Conservation (phyloP, 2,329 filamentous ascomycete species). For the Rhynchosporium agropyri region DNA sequence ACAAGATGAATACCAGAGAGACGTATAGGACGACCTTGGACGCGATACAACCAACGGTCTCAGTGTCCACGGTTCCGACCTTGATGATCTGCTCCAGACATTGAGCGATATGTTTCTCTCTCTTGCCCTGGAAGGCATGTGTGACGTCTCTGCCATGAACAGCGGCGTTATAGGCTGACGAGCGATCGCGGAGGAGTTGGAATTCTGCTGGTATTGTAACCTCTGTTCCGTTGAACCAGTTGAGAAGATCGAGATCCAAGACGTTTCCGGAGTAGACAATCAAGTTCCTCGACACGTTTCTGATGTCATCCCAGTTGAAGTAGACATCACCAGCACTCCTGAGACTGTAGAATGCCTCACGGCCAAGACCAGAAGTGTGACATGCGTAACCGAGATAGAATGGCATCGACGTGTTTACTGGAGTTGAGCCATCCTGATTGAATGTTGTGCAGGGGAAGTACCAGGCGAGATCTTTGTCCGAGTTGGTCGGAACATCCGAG, state of each 20-base stretch:
- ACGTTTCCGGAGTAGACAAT: conserved; percentile 95
- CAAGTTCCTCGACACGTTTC: conserved; percentile 84
- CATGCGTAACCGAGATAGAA: conserved; percentile 87
- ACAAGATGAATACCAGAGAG: conserved; percentile 86
- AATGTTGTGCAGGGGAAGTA: conserved; percentile 93
- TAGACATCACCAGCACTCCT: conserved; percentile 80
- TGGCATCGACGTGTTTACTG: conserved; percentile 71
- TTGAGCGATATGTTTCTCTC: conserved; percentile 79
- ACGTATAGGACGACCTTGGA: conserved; percentile 96
- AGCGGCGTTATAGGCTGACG: conserved; percentile 58
- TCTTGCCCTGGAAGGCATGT: conserved; percentile 75
- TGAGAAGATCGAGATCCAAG: conserved; percentile 82
- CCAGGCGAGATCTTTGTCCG: conserved; percentile 79
- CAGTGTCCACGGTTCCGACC: conserved; percentile 93
- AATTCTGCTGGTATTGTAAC: conserved; percentile 78
- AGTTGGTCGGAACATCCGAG: conserved; percentile 80
- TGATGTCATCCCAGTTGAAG: conserved; percentile 93
- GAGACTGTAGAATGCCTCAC: conserved; percentile 77
- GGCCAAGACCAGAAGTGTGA: conserved; percentile 72
- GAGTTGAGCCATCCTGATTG: conserved; percentile 87
- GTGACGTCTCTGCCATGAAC: conserved; percentile 88
- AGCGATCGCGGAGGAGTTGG: conserved; percentile 73
- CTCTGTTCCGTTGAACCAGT: conserved; percentile 85
- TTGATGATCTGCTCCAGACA: conserved; percentile 94
- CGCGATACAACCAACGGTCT: conserved; percentile 95